A percentile compares a stretch with the other conserved stretches of the same genome.
phyloP scores from a whole-genome alignment of 768 basidiomycete genomes.

The Tricholoma furcatifolium region DNA sequence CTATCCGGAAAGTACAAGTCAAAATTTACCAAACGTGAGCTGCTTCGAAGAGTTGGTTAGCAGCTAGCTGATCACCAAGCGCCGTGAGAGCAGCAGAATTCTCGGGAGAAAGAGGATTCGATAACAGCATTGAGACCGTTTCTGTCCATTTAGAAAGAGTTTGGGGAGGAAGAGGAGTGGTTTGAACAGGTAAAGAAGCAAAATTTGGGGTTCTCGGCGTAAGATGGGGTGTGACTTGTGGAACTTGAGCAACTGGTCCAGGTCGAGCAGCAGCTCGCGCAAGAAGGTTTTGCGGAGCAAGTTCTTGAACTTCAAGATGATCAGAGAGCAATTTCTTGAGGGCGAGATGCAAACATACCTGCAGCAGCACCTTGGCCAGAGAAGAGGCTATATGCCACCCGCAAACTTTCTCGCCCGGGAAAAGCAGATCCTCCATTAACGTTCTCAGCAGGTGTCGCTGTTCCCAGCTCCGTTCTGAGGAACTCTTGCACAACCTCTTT shows the following conservation, averaged over 20 bases:
- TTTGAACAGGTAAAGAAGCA: conserved; percentile 38
- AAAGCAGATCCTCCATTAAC: conserved; percentile 19
- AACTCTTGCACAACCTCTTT: conserved; percentile 89
- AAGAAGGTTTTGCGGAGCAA: conserved; percentile 58
- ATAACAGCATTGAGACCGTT: conserved; percentile 78
- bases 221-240: conserved; percentile 28
- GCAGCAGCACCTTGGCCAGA: conserved; percentile 80
- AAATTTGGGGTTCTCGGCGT: conserved; percentile 50
- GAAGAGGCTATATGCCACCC: conserved; percentile 79
- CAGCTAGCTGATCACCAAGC: conserved; percentile 78
- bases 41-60: conserved; percentile 75
- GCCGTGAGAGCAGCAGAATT: conserved; percentile 75
- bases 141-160: conserved; percentile 82
- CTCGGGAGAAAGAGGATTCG: conserved; percentile 66
- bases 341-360: conserved; percentile 43
- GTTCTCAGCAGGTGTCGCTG: conserved; percentile 14
- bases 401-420: conserved; percentile 66
- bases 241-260: conserved; percentile 39
- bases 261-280: conserved; percentile 39
- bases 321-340: not conserved
- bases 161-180: conserved; percentile 54
- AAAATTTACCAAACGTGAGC: conserved; percentile 85
- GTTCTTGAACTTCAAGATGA: conserved; percentile 61
- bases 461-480: conserved; percentile 68
- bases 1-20: conserved; percentile 5